These are phyloP conservation scores for Agroathelia rolfsii DNA, from an alignment of 1,284 basidiomycete species.

Conservation along the genomic window DNA sequence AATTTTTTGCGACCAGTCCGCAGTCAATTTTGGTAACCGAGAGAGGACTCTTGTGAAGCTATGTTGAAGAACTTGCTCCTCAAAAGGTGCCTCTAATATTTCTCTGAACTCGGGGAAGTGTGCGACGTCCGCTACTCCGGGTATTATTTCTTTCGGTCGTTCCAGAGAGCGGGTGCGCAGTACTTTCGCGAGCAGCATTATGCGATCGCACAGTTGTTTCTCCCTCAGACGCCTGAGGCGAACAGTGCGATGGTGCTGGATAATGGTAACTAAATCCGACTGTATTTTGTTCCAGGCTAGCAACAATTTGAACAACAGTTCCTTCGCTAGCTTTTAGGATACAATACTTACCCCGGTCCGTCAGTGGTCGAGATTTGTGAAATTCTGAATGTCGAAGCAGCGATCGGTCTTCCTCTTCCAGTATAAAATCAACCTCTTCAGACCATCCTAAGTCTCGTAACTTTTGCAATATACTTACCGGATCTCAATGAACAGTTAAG, in stretches of 20 bases:
- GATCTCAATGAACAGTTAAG: slow-evolving; percentile 4
- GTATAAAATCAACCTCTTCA: slow-evolving; percentile 23
- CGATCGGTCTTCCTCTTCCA: slow-evolving; percentile 1
- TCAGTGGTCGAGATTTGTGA: slow-evolving; percentile 1
- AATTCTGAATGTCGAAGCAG: neutral
- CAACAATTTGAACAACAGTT: neutral
- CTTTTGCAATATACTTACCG: slow-evolving; percentile 21
- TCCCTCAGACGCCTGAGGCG: no score
- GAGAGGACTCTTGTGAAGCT: slow-evolving; percentile 26
- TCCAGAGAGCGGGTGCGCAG: no score
- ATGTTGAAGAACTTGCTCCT: slow-evolving; percentile 24
- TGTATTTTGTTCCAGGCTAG: slow-evolving; percentile 2
- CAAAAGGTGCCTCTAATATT: slow-evolving; percentile 27
- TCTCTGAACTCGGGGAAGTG: slow-evolving; percentile 26
- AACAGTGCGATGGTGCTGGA: no score
- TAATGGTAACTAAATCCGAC: neutral
- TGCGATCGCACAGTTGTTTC: no score
- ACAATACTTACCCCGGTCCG: slow-evolving; percentile 3
- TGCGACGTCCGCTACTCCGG: no score
- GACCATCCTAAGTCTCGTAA: slow-evolving; percentile 33
- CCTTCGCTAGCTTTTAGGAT: neutral
- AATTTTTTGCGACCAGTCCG: slow-evolving; percentile 26
- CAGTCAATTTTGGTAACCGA: slow-evolving; percentile 24
- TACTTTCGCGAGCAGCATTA: no score
- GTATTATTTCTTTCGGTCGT: no score